Conservation (phyloP, 805 yeast species). For the Schizosaccharomyces osmophilus region DNA sequence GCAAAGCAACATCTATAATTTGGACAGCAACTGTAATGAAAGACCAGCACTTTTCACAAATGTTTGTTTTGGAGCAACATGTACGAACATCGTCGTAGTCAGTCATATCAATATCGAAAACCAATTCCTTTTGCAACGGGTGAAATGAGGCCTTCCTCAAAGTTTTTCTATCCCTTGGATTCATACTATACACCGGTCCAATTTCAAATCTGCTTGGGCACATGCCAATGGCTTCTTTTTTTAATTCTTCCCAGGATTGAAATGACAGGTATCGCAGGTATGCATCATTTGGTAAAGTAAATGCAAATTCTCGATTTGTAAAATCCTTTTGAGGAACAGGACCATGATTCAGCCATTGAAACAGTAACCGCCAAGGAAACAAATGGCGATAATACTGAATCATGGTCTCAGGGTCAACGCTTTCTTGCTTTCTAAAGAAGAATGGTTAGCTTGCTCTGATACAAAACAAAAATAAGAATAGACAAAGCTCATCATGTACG, state of each 20-base stretch:
- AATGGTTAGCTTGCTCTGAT: not conserved
- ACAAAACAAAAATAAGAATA: too few species aligned
- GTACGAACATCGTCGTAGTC: conserved; percentile 88
- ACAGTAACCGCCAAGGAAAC: conserved; percentile 34
- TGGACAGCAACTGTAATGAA: conserved; percentile 67
- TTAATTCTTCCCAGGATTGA: conserved; percentile 41
- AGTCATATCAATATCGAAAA: conserved; percentile 90
- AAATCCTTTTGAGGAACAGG: conserved; percentile 52
- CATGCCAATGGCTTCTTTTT: conserved; percentile 42
- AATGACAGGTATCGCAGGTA: conserved; percentile 77
- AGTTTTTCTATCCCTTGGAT: conserved; percentile 65
- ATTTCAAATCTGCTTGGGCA: conserved; percentile 82
- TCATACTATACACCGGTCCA: conserved; percentile 73
- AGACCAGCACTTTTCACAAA: conserved; percentile 81
- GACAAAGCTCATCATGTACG: too few species aligned
- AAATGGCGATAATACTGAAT: conserved; percentile 35
- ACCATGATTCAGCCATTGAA: conserved; percentile 75
- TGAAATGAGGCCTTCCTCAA: conserved; percentile 54
- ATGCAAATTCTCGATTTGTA: conserved; percentile 79
- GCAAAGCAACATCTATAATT: conserved; percentile 43
- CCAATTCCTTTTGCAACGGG: conserved; percentile 67
- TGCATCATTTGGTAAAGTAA: conserved; percentile 66
- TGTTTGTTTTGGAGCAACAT: conserved; percentile 66
- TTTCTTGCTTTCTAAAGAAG: not conserved
- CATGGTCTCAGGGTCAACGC: conserved; percentile 25